Conservation (phyloP, 306 rosid genomes). For the Prunus mongolica region DNA sequence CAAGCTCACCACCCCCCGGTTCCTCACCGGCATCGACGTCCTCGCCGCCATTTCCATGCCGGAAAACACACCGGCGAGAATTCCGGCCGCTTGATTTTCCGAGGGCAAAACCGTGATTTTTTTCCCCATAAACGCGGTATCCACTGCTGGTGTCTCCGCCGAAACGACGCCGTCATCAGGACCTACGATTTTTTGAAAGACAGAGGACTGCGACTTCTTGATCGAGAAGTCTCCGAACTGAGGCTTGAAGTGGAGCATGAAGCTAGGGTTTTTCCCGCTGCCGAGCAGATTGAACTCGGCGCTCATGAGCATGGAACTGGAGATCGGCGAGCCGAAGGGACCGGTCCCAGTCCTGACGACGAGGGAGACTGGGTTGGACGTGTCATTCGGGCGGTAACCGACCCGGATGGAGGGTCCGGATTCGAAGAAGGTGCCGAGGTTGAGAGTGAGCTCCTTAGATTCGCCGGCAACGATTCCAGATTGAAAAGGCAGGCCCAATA, state of each 20-base stretch:
- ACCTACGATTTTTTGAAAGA: slow-evolving; percentile 28
- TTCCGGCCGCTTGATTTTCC: slow-evolving; percentile 19
- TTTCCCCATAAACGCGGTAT: slow-evolving; percentile 25
- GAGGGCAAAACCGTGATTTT: slow-evolving; percentile 27
- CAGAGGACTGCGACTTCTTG: slow-evolving; percentile 73
- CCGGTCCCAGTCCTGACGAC: slow-evolving; percentile 73
- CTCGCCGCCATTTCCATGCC: slow-evolving; percentile 71
- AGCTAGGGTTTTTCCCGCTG: slow-evolving; percentile 44
- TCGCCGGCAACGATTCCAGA: slow-evolving; percentile 82
- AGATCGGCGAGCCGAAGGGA: slow-evolving; percentile 60
- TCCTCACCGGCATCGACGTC: slow-evolving; percentile 55
- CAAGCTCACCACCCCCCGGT: slow-evolving; percentile 51
- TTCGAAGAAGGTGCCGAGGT: slow-evolving; percentile 68
- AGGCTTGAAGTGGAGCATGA: slow-evolving; percentile 91
- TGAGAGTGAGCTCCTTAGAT: slow-evolving; percentile 75
- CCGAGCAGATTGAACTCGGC: slow-evolving; percentile 65
- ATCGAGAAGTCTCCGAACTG: slow-evolving; percentile 76
- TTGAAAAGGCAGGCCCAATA: slow-evolving; percentile 75
- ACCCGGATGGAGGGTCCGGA: slow-evolving; percentile 59
- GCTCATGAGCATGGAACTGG: slow-evolving; percentile 71
- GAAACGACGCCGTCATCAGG: slow-evolving; percentile 18
- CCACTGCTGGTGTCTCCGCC: slow-evolving; percentile 36
- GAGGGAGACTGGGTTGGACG: slow-evolving; percentile 65
- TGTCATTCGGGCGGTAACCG: slow-evolving; percentile 71
- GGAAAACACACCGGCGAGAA: slow-evolving; percentile 42